Evolutionary conservation across 2,329 filamentous ascomycete genomes (phyloP), one percentile per base, ranked within the genome.

Genomic region (Cladosporium sp.): DNA sequence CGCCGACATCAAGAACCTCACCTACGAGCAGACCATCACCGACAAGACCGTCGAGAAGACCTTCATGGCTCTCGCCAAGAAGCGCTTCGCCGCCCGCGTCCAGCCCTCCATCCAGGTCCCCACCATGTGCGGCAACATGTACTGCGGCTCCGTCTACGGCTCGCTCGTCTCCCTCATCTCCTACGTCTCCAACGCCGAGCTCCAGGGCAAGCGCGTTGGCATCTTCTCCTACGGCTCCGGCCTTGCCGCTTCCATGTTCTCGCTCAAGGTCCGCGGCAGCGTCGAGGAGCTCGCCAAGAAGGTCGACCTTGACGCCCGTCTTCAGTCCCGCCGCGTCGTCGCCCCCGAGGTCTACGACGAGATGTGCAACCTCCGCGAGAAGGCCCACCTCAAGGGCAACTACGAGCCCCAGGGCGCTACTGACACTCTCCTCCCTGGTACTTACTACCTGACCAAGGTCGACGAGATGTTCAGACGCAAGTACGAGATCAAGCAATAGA

Each of bases 61-160:
- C 36, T 80, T 80, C 69, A 77, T 80, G 71, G 75, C 65, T 37
- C 73, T 81, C 20, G 67, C 77, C 42, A 80, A 80, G 75, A 80
- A 80, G 74, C 74, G 77, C 49, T 80, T 79, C 65, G 74, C 72
- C 47, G 60, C 72, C 52, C 77, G 77, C 59, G 78, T 81, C 39
- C 75, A 79, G 71, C 78, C 78, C 24, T 69, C 74, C 58, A 77
- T 79, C 62, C 68, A 78, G 62, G 75, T 80, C 22, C 78, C 78
- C 8, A 80, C 78, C 62, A 74, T 76, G 73, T 80, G 78, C 71
- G 78, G 78, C 56, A 81, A 81, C 76, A 81, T 81, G 78, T 81
- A 81, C 75, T 78, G 75, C 61, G 78, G 75, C 28, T 78, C 76
- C 59, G 78, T 81, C 54, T 81, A 80, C 71, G 74, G 72, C 58